Evolutionary conservation across 805 yeast species (phyloP).

Genomic region (Yarrowia divulgata): DNA sequence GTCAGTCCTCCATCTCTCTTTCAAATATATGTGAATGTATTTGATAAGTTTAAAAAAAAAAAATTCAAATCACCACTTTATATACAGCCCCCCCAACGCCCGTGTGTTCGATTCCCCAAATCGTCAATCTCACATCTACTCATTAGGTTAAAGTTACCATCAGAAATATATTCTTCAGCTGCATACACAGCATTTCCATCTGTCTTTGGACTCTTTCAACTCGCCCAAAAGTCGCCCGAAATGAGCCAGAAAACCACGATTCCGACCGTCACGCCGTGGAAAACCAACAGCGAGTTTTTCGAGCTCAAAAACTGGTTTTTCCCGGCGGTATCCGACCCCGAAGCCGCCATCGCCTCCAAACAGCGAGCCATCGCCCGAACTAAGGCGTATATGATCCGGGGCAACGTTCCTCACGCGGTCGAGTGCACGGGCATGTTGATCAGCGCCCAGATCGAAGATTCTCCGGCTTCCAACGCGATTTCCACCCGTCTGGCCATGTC

Average conservation of each 20-base stretch:
- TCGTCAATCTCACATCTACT: too few species aligned
- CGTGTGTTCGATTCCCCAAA: too few species aligned
- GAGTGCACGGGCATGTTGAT: slow-evolving; percentile 11
- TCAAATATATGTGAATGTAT: too few species aligned
- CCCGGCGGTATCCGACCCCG: background rate
- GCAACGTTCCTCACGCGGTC: slow-evolving; percentile 28
- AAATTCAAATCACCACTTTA: too few species aligned
- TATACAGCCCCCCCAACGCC: too few species aligned
- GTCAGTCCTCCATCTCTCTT: too few species aligned
- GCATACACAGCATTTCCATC: too few species aligned
- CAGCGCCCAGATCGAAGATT: slow-evolving; percentile 7
- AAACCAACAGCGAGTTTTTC: background rate
- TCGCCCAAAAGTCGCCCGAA: background rate
- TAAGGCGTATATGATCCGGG: slow-evolving; percentile 22
- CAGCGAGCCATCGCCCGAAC: slow-evolving; percentile 17
- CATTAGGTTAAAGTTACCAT: too few species aligned
- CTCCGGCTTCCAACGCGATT: slow-evolving; percentile 1
- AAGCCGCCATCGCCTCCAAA: background rate
- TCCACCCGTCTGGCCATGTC: slow-evolving; percentile 23
- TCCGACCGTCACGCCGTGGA: slow-evolving; percentile 16
- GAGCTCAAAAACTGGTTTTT: slow-evolving; percentile 22
- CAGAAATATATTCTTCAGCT: background rate
- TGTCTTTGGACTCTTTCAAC: too few species aligned
- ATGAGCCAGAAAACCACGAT: background rate
- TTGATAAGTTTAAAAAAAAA: too few species aligned